phyloP scores from a whole-genome alignment of 805 yeast species.

The Spathaspora arborariae region DNA sequence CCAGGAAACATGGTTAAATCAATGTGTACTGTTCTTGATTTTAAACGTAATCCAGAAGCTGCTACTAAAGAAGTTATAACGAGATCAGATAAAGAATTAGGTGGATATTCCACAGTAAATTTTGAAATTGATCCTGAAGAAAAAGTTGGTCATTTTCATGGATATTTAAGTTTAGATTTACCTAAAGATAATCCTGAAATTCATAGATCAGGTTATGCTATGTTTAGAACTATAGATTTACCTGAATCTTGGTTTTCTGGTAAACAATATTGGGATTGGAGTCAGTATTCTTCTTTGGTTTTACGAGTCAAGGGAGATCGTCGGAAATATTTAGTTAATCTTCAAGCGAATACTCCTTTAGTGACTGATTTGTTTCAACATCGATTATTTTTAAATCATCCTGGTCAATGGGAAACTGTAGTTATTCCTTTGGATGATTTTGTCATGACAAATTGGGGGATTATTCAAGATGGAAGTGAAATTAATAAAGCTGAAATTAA shows the following conservation, averaged over 20 bases:
- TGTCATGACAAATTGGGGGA: conserved; percentile 82
- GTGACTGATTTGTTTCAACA: conserved; percentile 81
- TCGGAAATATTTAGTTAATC: conserved; percentile 71
- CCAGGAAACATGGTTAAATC: conserved; percentile 25
- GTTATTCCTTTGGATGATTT: conserved; percentile 74
- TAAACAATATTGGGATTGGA: conserved; percentile 64
- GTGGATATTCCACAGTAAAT: conserved; percentile 70
- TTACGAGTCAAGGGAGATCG: conserved; percentile 70
- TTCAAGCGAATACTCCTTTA: conserved; percentile 77
- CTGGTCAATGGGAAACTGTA: conserved; percentile 82
- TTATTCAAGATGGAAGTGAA: conserved; percentile 44
- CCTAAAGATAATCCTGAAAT: conserved; percentile 63
- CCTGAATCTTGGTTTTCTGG: conserved; percentile 49
- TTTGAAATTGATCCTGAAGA: conserved; percentile 37
- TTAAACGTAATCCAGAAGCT: conserved; percentile 47
- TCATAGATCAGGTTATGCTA: conserved; percentile 69
- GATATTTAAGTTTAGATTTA: conserved; percentile 63
- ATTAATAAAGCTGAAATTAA: conserved; percentile 63
- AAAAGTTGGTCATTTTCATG: conserved; percentile 43
- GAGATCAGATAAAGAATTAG: conserved; percentile 70
- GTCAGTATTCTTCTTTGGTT: conserved; percentile 56
- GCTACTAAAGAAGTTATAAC: conserved; percentile 48
- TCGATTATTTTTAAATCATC: conserved; percentile 63
- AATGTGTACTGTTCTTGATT: conserved; percentile 50
- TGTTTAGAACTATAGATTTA: conserved; percentile 76